phyloP scores from a whole-genome alignment of 495 filamentous ascomycete species.

The Penicillium nucicola region DNA sequence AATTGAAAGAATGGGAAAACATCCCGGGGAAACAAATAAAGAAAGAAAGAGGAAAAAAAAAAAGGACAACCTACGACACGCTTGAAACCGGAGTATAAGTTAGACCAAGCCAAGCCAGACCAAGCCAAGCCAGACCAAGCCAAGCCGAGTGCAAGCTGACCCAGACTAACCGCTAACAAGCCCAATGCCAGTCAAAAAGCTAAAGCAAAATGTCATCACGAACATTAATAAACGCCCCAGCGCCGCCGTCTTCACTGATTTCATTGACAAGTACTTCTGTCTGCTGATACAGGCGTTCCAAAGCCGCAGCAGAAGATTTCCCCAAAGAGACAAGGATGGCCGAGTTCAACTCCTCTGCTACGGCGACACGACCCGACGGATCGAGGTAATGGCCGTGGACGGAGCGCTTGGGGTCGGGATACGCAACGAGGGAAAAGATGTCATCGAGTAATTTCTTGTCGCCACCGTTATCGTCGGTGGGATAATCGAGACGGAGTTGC shows the following conservation, averaged over 20 bases:
- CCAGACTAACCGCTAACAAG: too few species aligned
- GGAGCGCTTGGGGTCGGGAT: constrained; percentile 71
- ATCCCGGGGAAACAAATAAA: neutral
- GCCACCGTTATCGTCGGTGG: constrained; percentile 61
- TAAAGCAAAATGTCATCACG: constrained; percentile 57
- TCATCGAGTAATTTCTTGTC: constrained; percentile 74
- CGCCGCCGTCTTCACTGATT: constrained; percentile 76
- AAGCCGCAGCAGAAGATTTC: constrained; percentile 80
- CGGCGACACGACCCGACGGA: constrained; percentile 65
- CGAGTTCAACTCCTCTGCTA: constrained; percentile 93
- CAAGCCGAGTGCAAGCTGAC: too few species aligned
- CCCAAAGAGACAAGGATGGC: constrained; percentile 90
- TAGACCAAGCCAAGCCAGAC: too few species aligned
- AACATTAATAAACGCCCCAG: constrained; percentile 85
- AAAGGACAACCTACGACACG: neutral
- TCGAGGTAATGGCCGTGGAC: constrained; percentile 79
- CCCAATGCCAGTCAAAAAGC: too few species aligned
- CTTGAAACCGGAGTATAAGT: too few species aligned
- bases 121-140: too few species aligned
- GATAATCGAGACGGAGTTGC: constrained; percentile 72
- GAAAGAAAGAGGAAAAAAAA: neutral
- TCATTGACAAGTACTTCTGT: constrained; percentile 82
- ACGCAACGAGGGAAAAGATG: constrained; percentile 86
- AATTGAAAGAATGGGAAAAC: too few species aligned
- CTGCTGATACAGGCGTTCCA: constrained; percentile 86